Evolutionary conservation across 345 rosid species (phyloP), one percentile per base, ranked within the genome.

Genomic region (Moricandia moricandioides): DNA sequence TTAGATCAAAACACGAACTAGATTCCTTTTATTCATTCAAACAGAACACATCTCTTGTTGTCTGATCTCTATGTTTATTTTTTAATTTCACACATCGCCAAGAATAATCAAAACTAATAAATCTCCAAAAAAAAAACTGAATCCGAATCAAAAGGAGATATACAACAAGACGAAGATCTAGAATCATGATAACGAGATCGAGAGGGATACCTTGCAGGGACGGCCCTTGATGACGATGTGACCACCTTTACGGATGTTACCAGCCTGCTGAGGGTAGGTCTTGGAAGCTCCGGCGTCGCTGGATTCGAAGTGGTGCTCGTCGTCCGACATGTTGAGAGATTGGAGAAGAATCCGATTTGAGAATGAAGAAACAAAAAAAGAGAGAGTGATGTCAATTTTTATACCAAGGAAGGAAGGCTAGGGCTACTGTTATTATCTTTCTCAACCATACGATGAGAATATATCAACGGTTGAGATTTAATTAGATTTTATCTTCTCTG

Each of bases 201-300:
- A 8, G 2, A 30, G 11, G 13, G 17, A 51, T 34, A 79, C 83
- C 83, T 80, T 80, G 80, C 83, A 80, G 27, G 83, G 83, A 70
- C 83, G 83, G 16, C 30, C 57, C 62, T 80, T 80, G 77, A 80
- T 80, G 74, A 80, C 80, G 83, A 80, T 80, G 77, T 71, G 57
- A 59, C 83, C 83, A 68, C 75, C 75, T 37, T 80, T 80, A 71
- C 83, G 83, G 80, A 80, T 80, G 77, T 71, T 80, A 57, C 83
- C 83, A 2, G 83, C 83, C 5, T 75, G 80, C 31, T 80, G 83
- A n/a, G 83, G 83, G 4, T 71, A 80, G 64, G 83, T 80, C 77
- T 80, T 80, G 70, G 83, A 80, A 61, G 83, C 83, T 75, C 83
- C 83, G n/a, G 80, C 76, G 59, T 80, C 83, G 40, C 68, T 66